Base-by-base conservation (phyloP, 352 stramenopile species). In the Phytophthora pistaciae region DNA sequence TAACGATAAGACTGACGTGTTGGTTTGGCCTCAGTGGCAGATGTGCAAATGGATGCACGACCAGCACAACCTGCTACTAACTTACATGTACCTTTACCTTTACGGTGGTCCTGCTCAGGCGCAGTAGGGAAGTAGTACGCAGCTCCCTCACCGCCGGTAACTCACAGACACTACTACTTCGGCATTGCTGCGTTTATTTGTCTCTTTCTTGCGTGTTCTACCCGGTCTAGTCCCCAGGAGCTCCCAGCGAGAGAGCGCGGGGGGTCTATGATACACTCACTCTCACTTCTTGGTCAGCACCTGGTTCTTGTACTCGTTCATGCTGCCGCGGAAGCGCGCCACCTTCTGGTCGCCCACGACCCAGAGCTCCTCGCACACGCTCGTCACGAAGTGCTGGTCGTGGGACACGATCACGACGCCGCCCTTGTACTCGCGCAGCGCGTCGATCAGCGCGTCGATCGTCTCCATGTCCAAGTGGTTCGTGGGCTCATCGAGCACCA, bases 331-430 rank as follows among this genome's bases (percentile, higher is more conserved):
- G 79, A 95, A 96, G 27, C 85, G 86, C 56, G 76, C 57, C 40
- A 96, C 90, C 69, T 94, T 91, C 60, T 91, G 58, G 25, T 94
- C 77, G 48, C 85, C 86, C 7, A 96, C 90, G 53, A 96, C 90
- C 95, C 95, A 99, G 5, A 99, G 78, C 77, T 99, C 96, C 36
- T 93, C 75, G 69, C 94, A 98, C 42, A 98, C 92, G 66, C 97
- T 96, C 49, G 95, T 98, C 71, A 99, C 96, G 68, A 99, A 99
- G 84, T 99, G 98, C 77, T 98, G 90, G 92, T 99, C 97, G 83
- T 99, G 97, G 3, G 95, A 98, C 18, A 99, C 96, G 50, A 99
- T 90, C 60, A 99, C 84, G 5, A 98, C 96, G 68, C 95, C 97
- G 53, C 98, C 98, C 66, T 97, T 97, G 91, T 98, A 99, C 50